Evolutionary conservation across 148 eudicot genomes (phyloP).

Genomic region (Rhododendron simsii): DNA sequence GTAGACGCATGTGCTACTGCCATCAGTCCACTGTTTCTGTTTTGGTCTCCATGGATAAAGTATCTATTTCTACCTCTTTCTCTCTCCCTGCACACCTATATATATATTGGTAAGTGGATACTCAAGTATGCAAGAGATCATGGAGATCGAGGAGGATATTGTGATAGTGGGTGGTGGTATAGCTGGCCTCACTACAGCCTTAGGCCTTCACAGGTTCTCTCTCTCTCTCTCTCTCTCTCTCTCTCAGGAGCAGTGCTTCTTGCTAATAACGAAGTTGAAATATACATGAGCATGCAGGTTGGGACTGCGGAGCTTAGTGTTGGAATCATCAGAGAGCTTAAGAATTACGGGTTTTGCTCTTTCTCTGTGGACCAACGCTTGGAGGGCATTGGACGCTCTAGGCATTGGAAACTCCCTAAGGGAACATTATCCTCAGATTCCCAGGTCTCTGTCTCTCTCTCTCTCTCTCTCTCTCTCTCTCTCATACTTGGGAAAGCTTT

Average conservation of each 20-base stretch:
- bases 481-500: neutral
- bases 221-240: neutral
- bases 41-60: no score
- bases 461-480: neutral
- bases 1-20: no score
- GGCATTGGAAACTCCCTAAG: slow-evolving; percentile 37
- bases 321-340: slow-evolving; percentile 46
- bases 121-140: neutral
- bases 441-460: slow-evolving; percentile 15
- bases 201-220: slow-evolving; percentile 47
- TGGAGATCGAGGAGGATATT: neutral
- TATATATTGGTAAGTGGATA: neutral
- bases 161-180: slow-evolving; percentile 41
- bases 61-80: neutral
- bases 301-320: slow-evolving; percentile 32
- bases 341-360: slow-evolving; percentile 45
- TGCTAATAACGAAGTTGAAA: neutral
- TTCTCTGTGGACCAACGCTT: slow-evolving; percentile 44
- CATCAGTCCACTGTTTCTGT: no score
- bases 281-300: neutral
- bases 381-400: slow-evolving; percentile 52
- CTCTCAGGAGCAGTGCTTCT: neutral
- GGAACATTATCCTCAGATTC: slow-evolving; percentile 11
- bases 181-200: slow-evolving; percentile 35
- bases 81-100: neutral